Percentiles rank a stretch among this genome's conserved stretches.
Evolutionary conservation across 2,329 filamentous ascomycete genomes (phyloP).

Genomic region (Botrytis byssoidea): DNA sequence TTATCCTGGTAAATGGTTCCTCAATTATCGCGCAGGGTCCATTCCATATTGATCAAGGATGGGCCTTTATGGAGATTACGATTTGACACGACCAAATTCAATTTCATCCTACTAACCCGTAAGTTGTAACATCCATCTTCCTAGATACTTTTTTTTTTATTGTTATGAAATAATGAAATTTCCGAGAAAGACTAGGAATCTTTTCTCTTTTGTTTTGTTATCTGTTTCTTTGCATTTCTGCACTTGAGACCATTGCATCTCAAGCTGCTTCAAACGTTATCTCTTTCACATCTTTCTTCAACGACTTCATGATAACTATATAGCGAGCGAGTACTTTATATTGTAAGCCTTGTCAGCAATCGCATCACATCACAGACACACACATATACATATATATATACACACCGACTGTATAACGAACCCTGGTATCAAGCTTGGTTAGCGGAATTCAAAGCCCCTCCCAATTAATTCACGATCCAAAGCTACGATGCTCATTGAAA

Average conservation of each 20-base stretch:
- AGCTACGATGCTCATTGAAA: slow-evolving; percentile 20
- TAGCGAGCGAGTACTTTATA: neutral
- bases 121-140: slow-evolving; percentile 14
- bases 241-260: neutral
- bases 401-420: neutral
- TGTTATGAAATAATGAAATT: slow-evolving; percentile 16
- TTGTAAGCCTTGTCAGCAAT: slow-evolving; percentile 1
- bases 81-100: slow-evolving; percentile 7
- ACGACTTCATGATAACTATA: slow-evolving; percentile 8
- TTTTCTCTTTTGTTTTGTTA: slow-evolving; percentile 6
- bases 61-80: slow-evolving; percentile 7
- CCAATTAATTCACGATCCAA: slow-evolving; percentile 9
- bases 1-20: neutral
- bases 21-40: slow-evolving; percentile 6
- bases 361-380: too few species aligned
- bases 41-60: slow-evolving; percentile 11
- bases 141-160: slow-evolving; percentile 4
- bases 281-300: neutral
- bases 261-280: neutral
- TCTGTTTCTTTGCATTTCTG: neutral
- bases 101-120: slow-evolving; percentile 15
- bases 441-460: slow-evolving; percentile 6
- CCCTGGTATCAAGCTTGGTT: neutral
- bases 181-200: neutral
- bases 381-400: neutral